Evolutionary conservation across 352 stramenopile genomes (phyloP).

Genomic region (Salisapilia sapeloensis): DNA sequence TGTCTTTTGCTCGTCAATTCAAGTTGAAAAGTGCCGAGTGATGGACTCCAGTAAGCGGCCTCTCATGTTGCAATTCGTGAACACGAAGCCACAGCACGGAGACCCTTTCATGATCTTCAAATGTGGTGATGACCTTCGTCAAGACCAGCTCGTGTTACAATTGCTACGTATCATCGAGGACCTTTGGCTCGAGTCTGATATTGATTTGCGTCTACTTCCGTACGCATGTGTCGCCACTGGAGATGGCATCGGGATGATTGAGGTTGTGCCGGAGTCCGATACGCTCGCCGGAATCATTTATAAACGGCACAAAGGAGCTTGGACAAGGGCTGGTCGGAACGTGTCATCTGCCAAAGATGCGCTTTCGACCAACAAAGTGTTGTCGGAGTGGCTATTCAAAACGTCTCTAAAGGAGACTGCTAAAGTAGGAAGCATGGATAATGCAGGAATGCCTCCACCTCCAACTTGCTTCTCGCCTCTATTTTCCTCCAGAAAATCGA

Average conservation of each 20-base stretch:
- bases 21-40: constrained; percentile 72
- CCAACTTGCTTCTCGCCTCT: constrained; percentile 9
- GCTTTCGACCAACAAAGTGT: constrained; percentile 29
- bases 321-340: constrained; percentile 45
- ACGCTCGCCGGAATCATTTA: constrained; percentile 82
- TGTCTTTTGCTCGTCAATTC: constrained; percentile 61
- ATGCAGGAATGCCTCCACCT: constrained; percentile 3
- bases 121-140: constrained; percentile 83
- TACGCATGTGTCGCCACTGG: constrained; percentile 83
- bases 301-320: constrained; percentile 34
- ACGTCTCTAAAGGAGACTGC: background rate
- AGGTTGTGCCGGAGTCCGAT: constrained; percentile 76
- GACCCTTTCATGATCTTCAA: constrained; percentile 84
- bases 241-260: constrained; percentile 76
- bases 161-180: constrained; percentile 85
- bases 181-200: constrained; percentile 66
- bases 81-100: constrained; percentile 36
- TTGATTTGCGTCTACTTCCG: constrained; percentile 73
- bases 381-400: constrained; percentile 61
- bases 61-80: constrained; percentile 77
- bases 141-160: constrained; percentile 88
- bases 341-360: constrained; percentile 51
- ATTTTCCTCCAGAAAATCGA: constrained; percentile 4
- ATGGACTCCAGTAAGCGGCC: constrained; percentile 91
- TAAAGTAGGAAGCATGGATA: background rate